Base-by-base conservation (phyloP, 495 filamentous ascomycete genomes). In the Podospora fimiseda region DNA sequence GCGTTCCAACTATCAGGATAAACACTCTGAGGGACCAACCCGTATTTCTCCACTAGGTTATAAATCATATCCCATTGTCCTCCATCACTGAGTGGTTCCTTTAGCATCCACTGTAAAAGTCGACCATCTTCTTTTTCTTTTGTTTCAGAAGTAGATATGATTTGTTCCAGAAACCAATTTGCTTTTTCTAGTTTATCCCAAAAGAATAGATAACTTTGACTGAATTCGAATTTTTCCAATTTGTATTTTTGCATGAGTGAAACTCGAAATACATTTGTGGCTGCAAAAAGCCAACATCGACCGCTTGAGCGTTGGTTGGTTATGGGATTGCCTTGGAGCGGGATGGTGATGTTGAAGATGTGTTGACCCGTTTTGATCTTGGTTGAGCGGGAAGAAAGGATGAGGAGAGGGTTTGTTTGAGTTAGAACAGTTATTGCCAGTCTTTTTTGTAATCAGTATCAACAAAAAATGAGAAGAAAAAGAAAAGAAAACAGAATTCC, bases 41-140 rank as follows among this genome's bases (percentile, higher is more conserved):
- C 89, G 56, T 93, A 95, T 70, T 95, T 95, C 44, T 80, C 60
- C 15, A 93, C 87, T 13, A 95, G 70, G 56, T 93, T 95, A 40
- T 84, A 87, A 16, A 88, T 83, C 89, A 95, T 94, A 66, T 95
- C 89, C 88, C 87, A 95, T 36, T 95, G 89, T 1, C 90, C 90
- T 42, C 90, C 89, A 64, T 95, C 89, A 14, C 74, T 76, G 20
- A 93, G 81, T 0, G 90, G 88, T 13, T 75, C 73, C 6, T 71
- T 61, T 16, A 89, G 71, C 1, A 94, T 61, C 19, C 71, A 76
- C 65, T 88, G 84, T 9, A 92, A 73, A 9, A 93, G 67, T 16
- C 89, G 72, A 13, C 79, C 74, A 49, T 88, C 85, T 2, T 90
- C 73, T 23, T 82, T 79, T 51, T 87, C n/a, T n/a, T n/a, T n/a